Conservation (phyloP, 345 rosid species). For the Kernera saxatilis region DNA sequence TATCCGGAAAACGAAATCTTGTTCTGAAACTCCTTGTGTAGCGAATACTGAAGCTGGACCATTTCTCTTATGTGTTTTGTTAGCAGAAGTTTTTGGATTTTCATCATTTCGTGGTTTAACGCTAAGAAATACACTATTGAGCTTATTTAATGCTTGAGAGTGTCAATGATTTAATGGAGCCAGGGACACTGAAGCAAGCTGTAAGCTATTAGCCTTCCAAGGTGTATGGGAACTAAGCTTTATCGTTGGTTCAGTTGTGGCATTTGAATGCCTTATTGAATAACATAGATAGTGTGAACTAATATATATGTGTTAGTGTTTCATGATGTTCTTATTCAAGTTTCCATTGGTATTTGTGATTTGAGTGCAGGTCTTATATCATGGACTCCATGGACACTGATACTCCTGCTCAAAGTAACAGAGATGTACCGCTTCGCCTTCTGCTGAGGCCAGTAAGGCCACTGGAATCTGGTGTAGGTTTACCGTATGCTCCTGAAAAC, state of each 20-base stretch:
- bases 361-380: conserved; percentile 15
- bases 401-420: conserved; percentile 29
- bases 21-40: not conserved
- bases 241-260: not conserved
- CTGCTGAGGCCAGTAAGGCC: conserved; percentile 39
- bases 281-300: not conserved
- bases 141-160: not conserved
- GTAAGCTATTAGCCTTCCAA: not conserved
- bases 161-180: not conserved
- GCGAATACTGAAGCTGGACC: too few relatives aligned
- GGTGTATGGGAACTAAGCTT: not conserved
- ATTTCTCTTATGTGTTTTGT: too few relatives aligned
- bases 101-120: too few relatives aligned
- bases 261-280: not conserved
- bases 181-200: not conserved
- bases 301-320: not conserved
- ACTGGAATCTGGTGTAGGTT: conserved; percentile 47
- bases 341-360: conserved; percentile 2
- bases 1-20: not conserved
- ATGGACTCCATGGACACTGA: conserved; percentile 35
- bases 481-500: conserved; percentile 68
- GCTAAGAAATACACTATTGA: too few relatives aligned
- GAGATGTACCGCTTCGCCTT: conserved; percentile 10
- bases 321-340: not conserved
- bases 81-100: not conserved